phyloP scores from a whole-genome alignment of 2,329 filamentous ascomycete genomes.

The Colletotrichum tanaceti region DNA sequence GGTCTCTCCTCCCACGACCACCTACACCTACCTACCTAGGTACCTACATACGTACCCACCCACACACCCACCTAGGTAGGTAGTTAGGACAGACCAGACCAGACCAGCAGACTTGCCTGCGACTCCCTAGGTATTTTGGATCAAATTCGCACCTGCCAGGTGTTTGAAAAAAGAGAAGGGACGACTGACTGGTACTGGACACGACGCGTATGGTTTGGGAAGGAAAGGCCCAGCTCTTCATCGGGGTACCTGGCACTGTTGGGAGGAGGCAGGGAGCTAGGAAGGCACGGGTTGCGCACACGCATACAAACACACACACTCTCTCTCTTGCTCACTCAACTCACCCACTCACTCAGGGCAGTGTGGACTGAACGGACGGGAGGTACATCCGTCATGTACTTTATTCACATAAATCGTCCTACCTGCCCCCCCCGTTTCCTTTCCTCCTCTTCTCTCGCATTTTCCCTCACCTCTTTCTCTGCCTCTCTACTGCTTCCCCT shows the following conservation, averaged over 20 bases:
- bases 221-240: slow-evolving; percentile 12
- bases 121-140: not conserved
- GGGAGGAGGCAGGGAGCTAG: slow-evolving; percentile 11
- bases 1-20: too few relatives aligned
- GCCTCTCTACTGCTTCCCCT: slow-evolving; percentile 32
- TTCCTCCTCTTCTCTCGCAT: slow-evolving; percentile 24
- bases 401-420: slow-evolving; percentile 40
- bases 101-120: not conserved
- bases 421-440: slow-evolving; percentile 37
- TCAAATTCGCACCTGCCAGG: not conserved
- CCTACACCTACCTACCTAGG: too few relatives aligned
- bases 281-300: not conserved
- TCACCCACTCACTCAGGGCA: not conserved
- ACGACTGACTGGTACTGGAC: not conserved
- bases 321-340: not conserved
- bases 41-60: too few relatives aligned
- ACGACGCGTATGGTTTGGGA: not conserved
- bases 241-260: slow-evolving; percentile 17
- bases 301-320: not conserved
- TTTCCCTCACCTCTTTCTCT: slow-evolving; percentile 32
- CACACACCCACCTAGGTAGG: too few relatives aligned
- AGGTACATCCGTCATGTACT: slow-evolving; percentile 30
- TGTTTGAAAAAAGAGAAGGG: not conserved
- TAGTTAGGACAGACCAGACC: not conserved
- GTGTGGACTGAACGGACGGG: not conserved